These are phyloP conservation scores for Fusarium zealandicum DNA, from an alignment of 2,329 filamentous ascomycete species.

Conservation along the genomic window DNA sequence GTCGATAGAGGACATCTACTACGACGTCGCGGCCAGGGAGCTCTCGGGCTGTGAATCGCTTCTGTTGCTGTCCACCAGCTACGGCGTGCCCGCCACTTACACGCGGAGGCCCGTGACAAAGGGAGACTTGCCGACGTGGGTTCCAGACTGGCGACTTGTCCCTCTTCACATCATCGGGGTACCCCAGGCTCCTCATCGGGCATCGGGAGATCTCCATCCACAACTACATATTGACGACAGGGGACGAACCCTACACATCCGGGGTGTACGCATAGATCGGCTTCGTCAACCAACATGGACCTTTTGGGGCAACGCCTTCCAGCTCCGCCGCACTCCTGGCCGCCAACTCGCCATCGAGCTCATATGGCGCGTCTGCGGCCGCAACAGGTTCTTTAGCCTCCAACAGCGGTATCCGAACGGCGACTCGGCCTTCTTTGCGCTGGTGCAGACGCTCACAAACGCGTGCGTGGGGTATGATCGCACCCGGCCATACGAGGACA, in stretches of 20 bases:
- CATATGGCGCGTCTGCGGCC: slow-evolving; percentile 43
- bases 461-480: slow-evolving; percentile 43
- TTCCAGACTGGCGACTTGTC: slow-evolving; percentile 48
- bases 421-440: slow-evolving; percentile 44
- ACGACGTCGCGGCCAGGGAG: slow-evolving; percentile 44
- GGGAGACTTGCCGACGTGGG: slow-evolving; percentile 45
- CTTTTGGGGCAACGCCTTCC: slow-evolving; percentile 44
- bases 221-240: slow-evolving; percentile 39
- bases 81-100: slow-evolving; percentile 29
- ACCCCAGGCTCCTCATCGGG: slow-evolving; percentile 44
- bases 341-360: slow-evolving; percentile 40
- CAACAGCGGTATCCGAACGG: slow-evolving; percentile 38
- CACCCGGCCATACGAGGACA: slow-evolving; percentile 34
- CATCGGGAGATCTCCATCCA: slow-evolving; percentile 40
- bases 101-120: slow-evolving; percentile 8
- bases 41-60: slow-evolving; percentile 42
- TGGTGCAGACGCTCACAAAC: slow-evolving; percentile 47
- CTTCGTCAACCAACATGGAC: slow-evolving; percentile 37
- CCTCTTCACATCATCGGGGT: slow-evolving; percentile 46
- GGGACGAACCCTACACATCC: slow-evolving; percentile 37
- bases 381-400: slow-evolving; percentile 35
- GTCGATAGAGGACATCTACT: slow-evolving; percentile 44
- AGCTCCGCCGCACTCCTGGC: slow-evolving; percentile 30
- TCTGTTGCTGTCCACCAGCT: slow-evolving; percentile 43
- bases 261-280: slow-evolving; percentile 43